Conservation (phyloP, 164 flowering plant species). For the Liquidambar formosana region DNA sequence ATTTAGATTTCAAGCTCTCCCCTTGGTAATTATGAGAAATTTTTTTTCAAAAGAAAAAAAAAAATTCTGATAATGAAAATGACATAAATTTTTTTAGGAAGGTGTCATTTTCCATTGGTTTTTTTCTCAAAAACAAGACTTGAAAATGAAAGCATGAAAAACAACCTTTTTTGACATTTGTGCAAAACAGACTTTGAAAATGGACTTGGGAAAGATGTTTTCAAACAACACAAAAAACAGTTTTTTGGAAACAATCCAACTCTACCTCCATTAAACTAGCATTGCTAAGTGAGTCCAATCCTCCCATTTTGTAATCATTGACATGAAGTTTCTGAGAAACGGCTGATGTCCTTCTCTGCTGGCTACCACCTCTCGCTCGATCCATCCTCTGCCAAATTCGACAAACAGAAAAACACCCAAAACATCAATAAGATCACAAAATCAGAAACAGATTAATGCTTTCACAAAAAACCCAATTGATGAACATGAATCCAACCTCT, state of each 20-base stretch:
- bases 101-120: background rate
- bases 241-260: background rate
- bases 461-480: too few relatives aligned
- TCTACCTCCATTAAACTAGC: constrained; percentile 39
- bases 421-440: too few relatives aligned
- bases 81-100: background rate
- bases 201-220: too few relatives aligned
- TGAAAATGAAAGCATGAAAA: background rate
- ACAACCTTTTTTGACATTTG: too few relatives aligned
- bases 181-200: too few relatives aligned
- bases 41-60: too few relatives aligned
- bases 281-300: constrained; percentile 24
- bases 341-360: constrained; percentile 38
- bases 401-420: background rate
- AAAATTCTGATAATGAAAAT: background rate
- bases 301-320: constrained; percentile 26
- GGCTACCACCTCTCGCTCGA: constrained; percentile 20
- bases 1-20: too few relatives aligned
- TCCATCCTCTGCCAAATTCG: constrained; percentile 34
- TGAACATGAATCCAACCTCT: constrained; percentile 27
- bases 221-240: too few relatives aligned
- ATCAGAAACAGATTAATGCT: too few relatives aligned
- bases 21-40: too few relatives aligned
- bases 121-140: background rate
- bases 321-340: constrained; percentile 37